Conservation (phyloP, 2,329 filamentous ascomycete species). For the Emergomyces orientalis region DNA sequence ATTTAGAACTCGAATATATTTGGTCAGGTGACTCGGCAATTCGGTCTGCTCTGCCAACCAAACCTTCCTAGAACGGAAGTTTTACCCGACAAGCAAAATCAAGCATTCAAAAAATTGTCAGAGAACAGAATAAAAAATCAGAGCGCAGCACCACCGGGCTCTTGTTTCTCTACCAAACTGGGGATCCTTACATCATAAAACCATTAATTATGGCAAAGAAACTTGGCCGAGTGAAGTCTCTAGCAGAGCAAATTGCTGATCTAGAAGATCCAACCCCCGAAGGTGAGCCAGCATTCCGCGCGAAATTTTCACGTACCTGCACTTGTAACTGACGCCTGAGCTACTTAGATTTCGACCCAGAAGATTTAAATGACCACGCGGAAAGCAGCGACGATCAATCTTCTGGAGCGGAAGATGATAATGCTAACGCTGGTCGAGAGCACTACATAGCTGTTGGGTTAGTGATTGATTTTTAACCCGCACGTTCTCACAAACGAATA, state of each 20-base stretch:
- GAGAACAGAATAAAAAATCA: constrained; percentile 20
- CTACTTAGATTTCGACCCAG: constrained; percentile 70
- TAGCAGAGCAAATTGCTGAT: constrained; percentile 53
- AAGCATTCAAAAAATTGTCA: constrained; percentile 6
- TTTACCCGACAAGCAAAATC: constrained; percentile 11
- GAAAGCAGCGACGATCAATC: constrained; percentile 47
- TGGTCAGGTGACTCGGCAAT: constrained; percentile 7
- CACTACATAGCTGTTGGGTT: constrained; percentile 75
- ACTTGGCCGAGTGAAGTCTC: constrained; percentile 42
- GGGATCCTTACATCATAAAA: constrained; percentile 1
- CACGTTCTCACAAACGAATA: too few species aligned
- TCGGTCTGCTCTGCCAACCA: neutral
- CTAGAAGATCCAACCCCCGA: constrained; percentile 52
- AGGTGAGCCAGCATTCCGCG: constrained; percentile 39
- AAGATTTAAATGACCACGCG: constrained; percentile 52
- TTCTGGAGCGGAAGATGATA: constrained; percentile 38
- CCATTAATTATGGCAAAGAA: constrained; percentile 35
- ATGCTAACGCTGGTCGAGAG: constrained; percentile 59
- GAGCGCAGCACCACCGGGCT: neutral
- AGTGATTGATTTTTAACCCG: constrained; percentile 16
- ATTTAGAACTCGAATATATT: neutral
- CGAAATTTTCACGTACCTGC: constrained; percentile 3
- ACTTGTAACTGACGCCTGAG: constrained; percentile 3
- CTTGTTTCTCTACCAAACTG: constrained; percentile 9
- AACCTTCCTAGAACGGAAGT: constrained; percentile 7